These are phyloP conservation scores for Collybia nuda DNA, from an alignment of 768 basidiomycete genomes.

Conservation along the genomic window DNA sequence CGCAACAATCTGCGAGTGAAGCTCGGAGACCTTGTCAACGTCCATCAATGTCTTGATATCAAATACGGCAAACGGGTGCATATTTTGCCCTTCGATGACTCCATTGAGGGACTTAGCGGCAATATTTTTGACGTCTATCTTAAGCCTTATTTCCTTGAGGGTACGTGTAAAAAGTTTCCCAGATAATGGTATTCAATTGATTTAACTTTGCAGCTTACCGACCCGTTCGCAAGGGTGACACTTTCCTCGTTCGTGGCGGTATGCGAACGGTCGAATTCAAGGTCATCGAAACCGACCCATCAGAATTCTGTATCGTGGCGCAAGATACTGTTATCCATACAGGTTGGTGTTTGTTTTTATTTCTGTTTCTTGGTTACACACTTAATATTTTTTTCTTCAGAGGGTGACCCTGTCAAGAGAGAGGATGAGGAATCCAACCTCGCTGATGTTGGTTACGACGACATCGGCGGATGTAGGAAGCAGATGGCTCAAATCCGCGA, in stretches of 20 bases:
- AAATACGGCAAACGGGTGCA: conserved; percentile 99
- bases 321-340: conserved; percentile 99
- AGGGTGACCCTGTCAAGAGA: conserved; percentile 98
- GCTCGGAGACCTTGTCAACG: conserved; percentile 93
- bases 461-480: conserved; percentile 98
- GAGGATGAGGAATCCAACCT: conserved; percentile 98
- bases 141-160: conserved; percentile 98
- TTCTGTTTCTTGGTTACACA: conserved; percentile 3
- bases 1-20: conserved; percentile 98
- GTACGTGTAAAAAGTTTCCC: conserved; percentile 33
- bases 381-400: conserved; percentile 35
- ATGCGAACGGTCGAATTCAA: conserved; percentile 99
- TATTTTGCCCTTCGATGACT: conserved; percentile 97
- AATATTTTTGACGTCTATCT: conserved; percentile 99
- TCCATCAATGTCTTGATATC: conserved; percentile 95
- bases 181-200: neutral
- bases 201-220: conserved; percentile 65
- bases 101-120: conserved; percentile 94
- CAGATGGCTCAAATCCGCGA: conserved; percentile 99
- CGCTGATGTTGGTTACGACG: conserved; percentile 97
- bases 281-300: conserved; percentile 96
- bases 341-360: conserved; percentile 42
- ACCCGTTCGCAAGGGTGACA: conserved; percentile 95
- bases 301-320: conserved; percentile 98
- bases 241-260: conserved; percentile 98